Evolutionary conservation across 192 early-diverging fungal species (phyloP).

Genomic region (Entomortierella chlamydospora): DNA sequence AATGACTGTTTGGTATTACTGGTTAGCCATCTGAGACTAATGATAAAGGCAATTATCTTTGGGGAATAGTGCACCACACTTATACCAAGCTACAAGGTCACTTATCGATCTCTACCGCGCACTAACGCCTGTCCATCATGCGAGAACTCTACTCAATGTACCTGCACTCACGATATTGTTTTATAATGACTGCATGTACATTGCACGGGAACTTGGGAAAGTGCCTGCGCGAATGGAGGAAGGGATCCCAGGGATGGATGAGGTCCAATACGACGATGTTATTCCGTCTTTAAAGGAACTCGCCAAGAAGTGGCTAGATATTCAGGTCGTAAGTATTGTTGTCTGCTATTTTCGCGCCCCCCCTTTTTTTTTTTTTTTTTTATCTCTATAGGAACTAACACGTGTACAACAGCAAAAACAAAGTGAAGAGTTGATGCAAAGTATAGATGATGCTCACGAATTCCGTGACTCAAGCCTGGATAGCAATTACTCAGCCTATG

Average conservation of each 20-base stretch:
- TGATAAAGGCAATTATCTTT: not conserved
- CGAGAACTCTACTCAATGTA: constrained; percentile 58
- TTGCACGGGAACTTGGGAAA: constrained; percentile 60
- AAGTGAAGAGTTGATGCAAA: constrained; percentile 59
- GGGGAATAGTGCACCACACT: constrained; percentile 15
- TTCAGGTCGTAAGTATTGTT: constrained; percentile 61
- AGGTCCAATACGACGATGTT: constrained; percentile 65
- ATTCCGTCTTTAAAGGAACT: constrained; percentile 59
- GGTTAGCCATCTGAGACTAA: too few relatives aligned
- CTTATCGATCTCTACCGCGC: constrained; percentile 70
- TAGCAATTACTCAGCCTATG: constrained; percentile 56
- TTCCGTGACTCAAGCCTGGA: constrained; percentile 57
- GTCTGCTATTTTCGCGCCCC: not conserved
- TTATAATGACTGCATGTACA: constrained; percentile 77
- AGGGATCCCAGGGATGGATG: constrained; percentile 37
- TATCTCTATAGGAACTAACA: too few relatives aligned
- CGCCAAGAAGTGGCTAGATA: constrained; percentile 64
- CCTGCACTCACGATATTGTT: constrained; percentile 74
- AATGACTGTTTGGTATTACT: too few relatives aligned
- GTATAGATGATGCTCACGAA: constrained; percentile 51
- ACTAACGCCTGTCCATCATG: constrained; percentile 71
- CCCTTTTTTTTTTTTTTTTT: too few relatives aligned
- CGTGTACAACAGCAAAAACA: constrained; percentile 59
- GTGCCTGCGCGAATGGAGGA: constrained; percentile 50
- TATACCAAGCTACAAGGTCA: constrained; percentile 59